These are phyloP conservation scores for Lolium perenne DNA, from an alignment of 176 grass and related monocot genomes.

Conservation along the genomic window DNA sequence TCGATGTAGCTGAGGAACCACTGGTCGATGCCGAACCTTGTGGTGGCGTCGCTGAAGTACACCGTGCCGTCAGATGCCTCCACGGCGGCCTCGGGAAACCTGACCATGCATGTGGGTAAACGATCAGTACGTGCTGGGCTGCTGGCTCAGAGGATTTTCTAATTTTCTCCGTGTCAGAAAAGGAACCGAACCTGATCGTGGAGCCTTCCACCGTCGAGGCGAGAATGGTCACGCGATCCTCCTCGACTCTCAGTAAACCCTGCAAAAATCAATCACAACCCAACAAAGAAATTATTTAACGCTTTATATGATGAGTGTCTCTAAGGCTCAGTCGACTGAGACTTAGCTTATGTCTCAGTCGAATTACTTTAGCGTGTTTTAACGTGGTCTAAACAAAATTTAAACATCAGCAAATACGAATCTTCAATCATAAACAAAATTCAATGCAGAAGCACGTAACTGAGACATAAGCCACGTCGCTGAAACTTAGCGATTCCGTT, in stretches of 20 bases:
- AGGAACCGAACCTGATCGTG: constrained; percentile 51
- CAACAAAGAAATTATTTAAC: not conserved
- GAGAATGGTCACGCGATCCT: constrained; percentile 57
- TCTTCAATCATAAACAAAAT: too few species aligned
- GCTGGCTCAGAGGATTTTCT: not conserved
- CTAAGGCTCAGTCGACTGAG: too few species aligned
- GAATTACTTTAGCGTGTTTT: not conserved
- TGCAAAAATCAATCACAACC: not conserved
- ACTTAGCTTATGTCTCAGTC: too few species aligned
- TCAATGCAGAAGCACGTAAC: too few species aligned
- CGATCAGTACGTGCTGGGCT: too few species aligned
- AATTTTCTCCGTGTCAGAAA: not conserved
- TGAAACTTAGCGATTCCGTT: too few species aligned
- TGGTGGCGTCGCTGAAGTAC: constrained; percentile 84
- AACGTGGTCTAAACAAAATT: too few species aligned
- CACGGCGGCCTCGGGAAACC: constrained; percentile 60
- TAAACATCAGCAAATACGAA: too few species aligned
- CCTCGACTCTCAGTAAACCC: constrained; percentile 66
- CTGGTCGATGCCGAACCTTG: constrained; percentile 51
- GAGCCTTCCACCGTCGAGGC: constrained; percentile 57
- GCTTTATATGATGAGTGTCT: not conserved
- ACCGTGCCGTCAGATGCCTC: constrained; percentile 68
- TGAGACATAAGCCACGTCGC: too few species aligned
- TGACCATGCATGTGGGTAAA: not conserved
- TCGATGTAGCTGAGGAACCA: constrained; percentile 59